Base-by-base conservation (phyloP, 1,284 basidiomycete genomes). In the Boletus calvinii region DNA sequence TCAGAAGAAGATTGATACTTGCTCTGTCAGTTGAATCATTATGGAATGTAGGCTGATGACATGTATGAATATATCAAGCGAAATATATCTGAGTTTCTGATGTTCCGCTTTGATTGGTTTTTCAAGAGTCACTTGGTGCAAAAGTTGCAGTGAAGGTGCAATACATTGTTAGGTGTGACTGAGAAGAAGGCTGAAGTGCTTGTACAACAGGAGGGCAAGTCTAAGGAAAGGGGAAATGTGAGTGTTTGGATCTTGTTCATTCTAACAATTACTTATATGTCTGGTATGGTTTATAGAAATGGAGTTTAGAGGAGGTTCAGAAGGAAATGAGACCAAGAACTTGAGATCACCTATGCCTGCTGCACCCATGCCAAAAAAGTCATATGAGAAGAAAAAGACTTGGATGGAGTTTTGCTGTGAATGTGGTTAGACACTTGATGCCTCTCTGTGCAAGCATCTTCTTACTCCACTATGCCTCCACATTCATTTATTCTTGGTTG, bases 61-160 rank as follows among this genome's bases (percentile, higher is more conserved):
- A 90, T 94, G 35, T 98, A 94, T 67, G 96, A 99, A 65, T 76
- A 87, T 46, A 98, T 99, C 75, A 98, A 98, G 79, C 85, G 88
- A 72, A 96, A 99, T 72, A 93, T 99, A 54, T 88, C 87, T 36
- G 92, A 95, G 70, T 96, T 94, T 73, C 93, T 94, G 0, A 88
- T 94, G n/a, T 99, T 99, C 76, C 78, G 94, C 48, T 97, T 98
- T 63, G 94, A 98, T 68, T 98, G 95, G 95, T 99, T 98, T 77
- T 93, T 99, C 80, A 98, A 98, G 77, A 92, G 89, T 58, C 77
- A 97, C 48, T 94, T 92, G 22, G 87, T 93, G 10, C 86, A 92
- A 64, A 97, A 99, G 75, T 75, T 99, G 55, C 85, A 89, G 61
- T 77, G 96, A 60, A 76, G 97, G 50, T 98, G 94, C 62, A 90